A percentile compares a stretch with the other conserved stretches of the same genome.
Conservation (phyloP, 2,329 filamentous ascomycete species). For the Alternaria atra region DNA sequence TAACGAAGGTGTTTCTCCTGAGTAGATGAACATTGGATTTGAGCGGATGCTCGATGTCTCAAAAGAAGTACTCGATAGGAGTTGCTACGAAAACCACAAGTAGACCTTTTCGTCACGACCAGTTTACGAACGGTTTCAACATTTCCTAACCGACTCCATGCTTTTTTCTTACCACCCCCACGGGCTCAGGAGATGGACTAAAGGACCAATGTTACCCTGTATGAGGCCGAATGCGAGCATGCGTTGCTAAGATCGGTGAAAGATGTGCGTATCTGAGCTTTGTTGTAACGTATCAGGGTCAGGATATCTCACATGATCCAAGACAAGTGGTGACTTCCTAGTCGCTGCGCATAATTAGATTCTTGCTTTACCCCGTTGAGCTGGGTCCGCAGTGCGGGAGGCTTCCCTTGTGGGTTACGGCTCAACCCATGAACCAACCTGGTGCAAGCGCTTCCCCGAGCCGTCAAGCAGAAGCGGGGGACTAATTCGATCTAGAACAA, state of each 20-base stretch:
- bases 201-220: not conserved
- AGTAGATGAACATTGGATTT: not conserved
- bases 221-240: not conserved
- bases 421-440: not conserved
- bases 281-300: not conserved
- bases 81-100: not conserved
- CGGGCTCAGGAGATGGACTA: not conserved
- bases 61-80: not conserved
- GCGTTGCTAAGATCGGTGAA: not conserved
- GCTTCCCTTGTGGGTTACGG: not conserved
- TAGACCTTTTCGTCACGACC: not conserved
- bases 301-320: not conserved
- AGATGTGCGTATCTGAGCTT: not conserved
- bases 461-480: not conserved
- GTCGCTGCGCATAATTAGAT: not conserved
- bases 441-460: not conserved
- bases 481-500: not conserved
- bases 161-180: conserved; percentile 1
- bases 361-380: not conserved
- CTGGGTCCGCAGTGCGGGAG: not conserved
- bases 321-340: not conserved
- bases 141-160: not conserved
- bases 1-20: not conserved
- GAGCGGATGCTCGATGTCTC: not conserved
- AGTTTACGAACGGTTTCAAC: not conserved